These are phyloP conservation scores for Pseudogymnoascus sp. DNA, from an alignment of 2,329 filamentous ascomycete genomes.

Conservation along the genomic window DNA sequence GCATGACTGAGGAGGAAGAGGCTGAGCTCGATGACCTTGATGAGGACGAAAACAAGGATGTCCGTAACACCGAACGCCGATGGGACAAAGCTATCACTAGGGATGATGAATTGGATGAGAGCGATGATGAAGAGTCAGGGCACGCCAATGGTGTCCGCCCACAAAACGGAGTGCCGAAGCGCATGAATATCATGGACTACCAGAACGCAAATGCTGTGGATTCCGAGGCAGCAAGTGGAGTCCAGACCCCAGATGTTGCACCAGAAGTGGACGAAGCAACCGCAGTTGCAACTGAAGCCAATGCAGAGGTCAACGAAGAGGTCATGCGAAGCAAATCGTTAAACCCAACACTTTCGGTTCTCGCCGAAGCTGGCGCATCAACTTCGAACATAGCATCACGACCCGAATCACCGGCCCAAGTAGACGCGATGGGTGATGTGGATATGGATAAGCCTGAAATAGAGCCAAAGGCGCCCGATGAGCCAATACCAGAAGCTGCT, in stretches of 20 bases:
- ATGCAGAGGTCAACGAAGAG: constrained; percentile 28
- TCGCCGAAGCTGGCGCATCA: constrained; percentile 19
- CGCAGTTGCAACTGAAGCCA: constrained; percentile 21
- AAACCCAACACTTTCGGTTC: constrained; percentile 8
- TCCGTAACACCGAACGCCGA: constrained; percentile 70
- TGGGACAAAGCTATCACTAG: constrained; percentile 74
- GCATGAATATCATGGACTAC: constrained; percentile 55
- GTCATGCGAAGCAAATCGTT: constrained; percentile 27
- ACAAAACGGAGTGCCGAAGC: constrained; percentile 41
- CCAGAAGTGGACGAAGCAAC: constrained; percentile 21
- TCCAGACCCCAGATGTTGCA: constrained; percentile 33
- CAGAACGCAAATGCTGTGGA: constrained; percentile 48
- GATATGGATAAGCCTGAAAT: constrained; percentile 23
- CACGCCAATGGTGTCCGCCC: constrained; percentile 59
- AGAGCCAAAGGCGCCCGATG: constrained; percentile 1
- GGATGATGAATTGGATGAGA: constrained; percentile 77
- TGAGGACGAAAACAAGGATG: constrained; percentile 79
- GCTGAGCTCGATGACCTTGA: constrained; percentile 63
- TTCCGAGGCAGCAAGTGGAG: constrained; percentile 45
- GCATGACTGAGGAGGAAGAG: constrained; percentile 60
- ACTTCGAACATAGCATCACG: constrained; percentile 27
- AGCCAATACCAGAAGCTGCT: constrained; percentile 8
- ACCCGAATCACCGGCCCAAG: constrained; percentile 20
- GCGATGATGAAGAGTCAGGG: constrained; percentile 79
- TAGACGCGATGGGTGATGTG: constrained; percentile 29